Evolutionary conservation across 2,329 filamentous ascomycete genomes (phyloP).

Genomic region (Hypoxylon rubiginosum): DNA sequence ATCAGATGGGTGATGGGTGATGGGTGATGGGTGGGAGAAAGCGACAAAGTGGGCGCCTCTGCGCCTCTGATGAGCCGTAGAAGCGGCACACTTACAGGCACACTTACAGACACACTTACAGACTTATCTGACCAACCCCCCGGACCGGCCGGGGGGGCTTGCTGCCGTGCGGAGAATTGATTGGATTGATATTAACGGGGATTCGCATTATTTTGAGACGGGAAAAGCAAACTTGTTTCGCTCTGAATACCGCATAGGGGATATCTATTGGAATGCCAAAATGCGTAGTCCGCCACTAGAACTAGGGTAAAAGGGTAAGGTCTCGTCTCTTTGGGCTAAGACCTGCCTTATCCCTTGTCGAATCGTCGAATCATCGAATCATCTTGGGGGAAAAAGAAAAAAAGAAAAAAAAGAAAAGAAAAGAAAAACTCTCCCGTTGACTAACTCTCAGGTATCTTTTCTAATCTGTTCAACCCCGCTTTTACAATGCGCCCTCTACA

Average conservation of each 20-base stretch:
- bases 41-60: neutral
- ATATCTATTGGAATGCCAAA: slow-evolving; percentile 42
- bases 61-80: neutral
- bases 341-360: slow-evolving; percentile 15
- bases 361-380: too few relatives aligned
- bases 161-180: slow-evolving; percentile 25
- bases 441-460: slow-evolving; percentile 5
- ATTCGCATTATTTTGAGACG: slow-evolving; percentile 34
- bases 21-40: neutral
- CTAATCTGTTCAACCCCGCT: slow-evolving; percentile 9
- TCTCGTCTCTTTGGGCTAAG: too few relatives aligned
- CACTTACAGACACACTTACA: slow-evolving; percentile 6
- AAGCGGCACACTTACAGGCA: too few relatives aligned
- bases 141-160: slow-evolving; percentile 24
- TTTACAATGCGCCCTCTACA: slow-evolving; percentile 68
- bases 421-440: slow-evolving; percentile 7
- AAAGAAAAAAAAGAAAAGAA: slow-evolving; percentile 11
- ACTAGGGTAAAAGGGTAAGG: slow-evolving; percentile 22
- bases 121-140: slow-evolving; percentile 27
- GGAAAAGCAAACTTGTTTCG: slow-evolving; percentile 20
- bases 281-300: slow-evolving; percentile 34
- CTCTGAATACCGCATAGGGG: slow-evolving; percentile 26
- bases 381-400: slow-evolving; percentile 9
- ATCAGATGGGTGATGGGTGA: slow-evolving; percentile 7
- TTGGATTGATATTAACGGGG: slow-evolving; percentile 33